Percentiles rank a stretch among this genome's conserved stretches.
These are phyloP conservation scores for Solanum dulcamara DNA, from an alignment of 257 asterid genomes.

Conservation along the genomic window DNA sequence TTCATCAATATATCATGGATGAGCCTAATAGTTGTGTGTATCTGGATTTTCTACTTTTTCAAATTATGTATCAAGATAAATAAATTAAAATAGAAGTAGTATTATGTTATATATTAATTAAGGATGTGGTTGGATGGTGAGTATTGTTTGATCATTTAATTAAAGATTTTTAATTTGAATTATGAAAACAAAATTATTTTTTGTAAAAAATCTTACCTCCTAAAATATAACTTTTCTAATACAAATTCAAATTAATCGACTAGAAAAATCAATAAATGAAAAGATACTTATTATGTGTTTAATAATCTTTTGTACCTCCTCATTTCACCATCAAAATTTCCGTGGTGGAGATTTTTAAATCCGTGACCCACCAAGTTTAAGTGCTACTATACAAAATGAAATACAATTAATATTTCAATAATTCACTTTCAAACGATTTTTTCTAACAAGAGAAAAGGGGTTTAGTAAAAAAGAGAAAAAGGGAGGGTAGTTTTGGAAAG, in stretches of 20 bases:
- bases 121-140: neutral
- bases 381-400: neutral
- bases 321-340: no score
- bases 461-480: neutral
- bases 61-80: no score
- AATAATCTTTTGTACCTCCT: no score
- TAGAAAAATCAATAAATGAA: no score
- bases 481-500: neutral
- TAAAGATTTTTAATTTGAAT: neutral
- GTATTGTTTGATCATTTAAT: neutral
- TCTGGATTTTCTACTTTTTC: no score
- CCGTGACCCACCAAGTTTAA: no score
- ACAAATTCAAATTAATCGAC: neutral
- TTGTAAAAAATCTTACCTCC: neutral
- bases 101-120: no score
- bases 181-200: neutral
- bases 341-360: no score
- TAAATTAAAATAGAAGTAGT: neutral
- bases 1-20: no score
- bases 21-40: no score
- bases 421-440: neutral
- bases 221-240: neutral
- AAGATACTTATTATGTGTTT: no score
- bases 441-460: neutral
- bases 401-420: no score